These are phyloP conservation scores for Paraphaeosphaeria sporulosa DNA, from an alignment of 2,329 filamentous ascomycete species.

Conservation along the genomic window DNA sequence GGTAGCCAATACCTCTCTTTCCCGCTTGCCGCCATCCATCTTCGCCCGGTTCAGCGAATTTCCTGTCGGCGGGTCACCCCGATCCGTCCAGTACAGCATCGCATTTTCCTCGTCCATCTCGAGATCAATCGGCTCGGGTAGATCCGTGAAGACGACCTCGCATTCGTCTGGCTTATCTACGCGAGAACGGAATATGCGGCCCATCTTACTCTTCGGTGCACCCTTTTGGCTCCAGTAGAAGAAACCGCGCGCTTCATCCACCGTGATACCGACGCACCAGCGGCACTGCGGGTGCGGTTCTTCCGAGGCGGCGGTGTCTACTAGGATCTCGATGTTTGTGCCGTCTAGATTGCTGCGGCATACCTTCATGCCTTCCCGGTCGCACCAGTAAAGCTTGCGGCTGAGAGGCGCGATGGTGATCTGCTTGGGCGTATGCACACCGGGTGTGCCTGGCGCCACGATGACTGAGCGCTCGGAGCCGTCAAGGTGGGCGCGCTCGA, in stretches of 20 bases:
- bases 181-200: constrained; percentile 62
- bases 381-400: constrained; percentile 49
- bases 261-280: constrained; percentile 66
- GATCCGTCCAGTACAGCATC: constrained; percentile 67
- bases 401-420: constrained; percentile 34
- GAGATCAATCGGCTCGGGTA: constrained; percentile 60
- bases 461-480: constrained; percentile 56
- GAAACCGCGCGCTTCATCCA: constrained; percentile 53
- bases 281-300: constrained; percentile 32
- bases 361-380: constrained; percentile 52
- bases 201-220: constrained; percentile 57
- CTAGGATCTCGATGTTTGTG: constrained; percentile 18
- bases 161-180: constrained; percentile 51
- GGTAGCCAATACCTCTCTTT: constrained; percentile 21
- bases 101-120: constrained; percentile 58
- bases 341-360: constrained; percentile 38
- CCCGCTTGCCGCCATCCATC: constrained; percentile 6
- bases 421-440: constrained; percentile 59
- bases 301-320: constrained; percentile 16
- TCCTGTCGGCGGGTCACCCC: constrained; percentile 64
- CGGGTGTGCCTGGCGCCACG: constrained; percentile 48
- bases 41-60: constrained; percentile 60
- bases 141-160: constrained; percentile 36
- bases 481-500: constrained; percentile 56
- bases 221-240: constrained; percentile 71